Evolutionary conservation across 768 basidiomycete species (phyloP).

Genomic region (Calocybe indica): DNA sequence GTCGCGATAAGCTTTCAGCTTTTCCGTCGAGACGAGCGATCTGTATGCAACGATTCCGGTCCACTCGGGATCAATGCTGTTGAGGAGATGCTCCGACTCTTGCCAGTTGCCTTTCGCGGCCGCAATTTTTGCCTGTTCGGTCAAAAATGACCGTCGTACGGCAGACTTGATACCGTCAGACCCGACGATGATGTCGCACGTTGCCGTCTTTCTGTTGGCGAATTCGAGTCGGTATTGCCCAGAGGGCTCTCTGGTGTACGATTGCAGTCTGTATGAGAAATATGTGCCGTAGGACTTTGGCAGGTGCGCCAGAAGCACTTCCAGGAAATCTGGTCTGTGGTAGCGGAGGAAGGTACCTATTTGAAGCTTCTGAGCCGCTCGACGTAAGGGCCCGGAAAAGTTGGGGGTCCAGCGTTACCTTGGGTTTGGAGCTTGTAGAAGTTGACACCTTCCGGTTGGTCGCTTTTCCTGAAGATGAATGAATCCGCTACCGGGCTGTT

Average conservation of each 20-base stretch:
- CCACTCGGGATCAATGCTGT: constrained; percentile 24
- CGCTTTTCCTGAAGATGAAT: constrained; percentile 20
- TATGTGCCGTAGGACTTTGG: constrained; percentile 26
- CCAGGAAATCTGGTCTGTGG: constrained; percentile 48
- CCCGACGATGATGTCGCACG: constrained; percentile 45
- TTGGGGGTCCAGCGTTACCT: constrained; percentile 12
- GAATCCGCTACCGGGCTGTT: constrained; percentile 10
- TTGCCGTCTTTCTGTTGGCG: constrained; percentile 35
- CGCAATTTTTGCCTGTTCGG: constrained; percentile 12
- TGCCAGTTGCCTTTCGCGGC: constrained; percentile 2
- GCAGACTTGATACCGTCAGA: constrained; percentile 32
- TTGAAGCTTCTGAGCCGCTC: not conserved
- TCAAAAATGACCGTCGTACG: constrained; percentile 20
- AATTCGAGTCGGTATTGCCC: constrained; percentile 31
- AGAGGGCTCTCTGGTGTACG: constrained; percentile 25
- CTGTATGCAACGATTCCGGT: constrained; percentile 35
- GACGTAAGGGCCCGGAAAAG: too few species aligned
- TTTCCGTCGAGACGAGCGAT: constrained; percentile 20
- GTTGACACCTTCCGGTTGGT: constrained; percentile 13
- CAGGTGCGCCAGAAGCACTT: constrained; percentile 39
- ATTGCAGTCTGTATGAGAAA: constrained; percentile 35
- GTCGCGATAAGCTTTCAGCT: constrained; percentile 15
- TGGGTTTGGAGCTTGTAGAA: constrained; percentile 16
- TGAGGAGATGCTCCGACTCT: constrained; percentile 11
- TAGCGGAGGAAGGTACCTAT: constrained; percentile 22